phyloP scores from a whole-genome alignment of 164 flowering plant genomes.

The Stephania yunnanensis region DNA sequence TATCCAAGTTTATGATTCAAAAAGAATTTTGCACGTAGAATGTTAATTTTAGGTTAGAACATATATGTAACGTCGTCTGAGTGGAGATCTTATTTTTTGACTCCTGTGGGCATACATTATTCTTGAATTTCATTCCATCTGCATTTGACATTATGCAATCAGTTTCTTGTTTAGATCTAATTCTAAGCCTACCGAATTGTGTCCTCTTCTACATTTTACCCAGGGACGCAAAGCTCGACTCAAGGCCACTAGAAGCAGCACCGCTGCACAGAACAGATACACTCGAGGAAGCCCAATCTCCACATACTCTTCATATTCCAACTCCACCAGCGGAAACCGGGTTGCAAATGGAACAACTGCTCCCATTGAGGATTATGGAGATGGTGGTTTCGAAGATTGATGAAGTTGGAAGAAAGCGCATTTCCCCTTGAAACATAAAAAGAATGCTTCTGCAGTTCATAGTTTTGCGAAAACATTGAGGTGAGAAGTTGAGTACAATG shows the following conservation, averaged over 20 bases:
- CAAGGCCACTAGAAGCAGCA: slow-evolving; percentile 73
- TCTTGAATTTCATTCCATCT: background rate
- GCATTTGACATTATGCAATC: background rate
- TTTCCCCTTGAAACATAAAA: background rate
- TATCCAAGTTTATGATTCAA: background rate
- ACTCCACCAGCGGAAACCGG: slow-evolving; percentile 38
- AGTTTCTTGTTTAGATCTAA: background rate
- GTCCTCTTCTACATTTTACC: background rate
- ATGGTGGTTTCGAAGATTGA: slow-evolving; percentile 49
- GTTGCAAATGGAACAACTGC: slow-evolving; percentile 51
- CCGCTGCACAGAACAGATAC: slow-evolving; percentile 63
- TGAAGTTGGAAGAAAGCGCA: slow-evolving; percentile 13
- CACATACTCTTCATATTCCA: slow-evolving; percentile 46
- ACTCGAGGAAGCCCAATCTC: slow-evolving; percentile 61
- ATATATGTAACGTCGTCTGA: no score
- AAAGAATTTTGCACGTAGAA: no score
- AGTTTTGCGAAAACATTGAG: background rate
- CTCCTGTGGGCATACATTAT: background rate
- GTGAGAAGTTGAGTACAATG: background rate
- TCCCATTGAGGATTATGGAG: slow-evolving; percentile 55
- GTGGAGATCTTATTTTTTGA: no score
- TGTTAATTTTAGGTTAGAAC: no score
- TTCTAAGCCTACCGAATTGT: background rate
- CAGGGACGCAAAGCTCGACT: slow-evolving; percentile 93
- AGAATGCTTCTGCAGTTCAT: background rate